phyloP scores from a whole-genome alignment of 73 alveolate species.

The Paraurostyla sp. region DNA sequence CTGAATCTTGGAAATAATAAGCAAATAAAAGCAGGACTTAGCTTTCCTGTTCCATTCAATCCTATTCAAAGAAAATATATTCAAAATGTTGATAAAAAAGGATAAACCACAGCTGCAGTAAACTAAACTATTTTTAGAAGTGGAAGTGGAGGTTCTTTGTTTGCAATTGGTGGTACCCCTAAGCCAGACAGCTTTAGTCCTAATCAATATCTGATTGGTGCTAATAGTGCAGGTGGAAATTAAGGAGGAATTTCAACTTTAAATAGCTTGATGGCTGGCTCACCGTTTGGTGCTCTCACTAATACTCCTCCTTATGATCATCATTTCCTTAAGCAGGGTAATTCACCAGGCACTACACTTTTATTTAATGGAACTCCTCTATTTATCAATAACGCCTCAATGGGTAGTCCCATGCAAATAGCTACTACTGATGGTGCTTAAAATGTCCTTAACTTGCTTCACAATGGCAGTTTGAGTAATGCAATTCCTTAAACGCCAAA shows the following conservation, averaged over 20 bases:
- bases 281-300: constrained; percentile 16
- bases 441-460: neutral
- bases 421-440: neutral
- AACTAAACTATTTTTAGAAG: neutral
- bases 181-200: neutral
- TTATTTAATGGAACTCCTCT: neutral
- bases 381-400: neutral
- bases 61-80: constrained; percentile 32
- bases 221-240: neutral
- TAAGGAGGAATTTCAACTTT: neutral
- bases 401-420: neutral
- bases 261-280: neutral
- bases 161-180: neutral
- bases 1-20: too few species aligned
- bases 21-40: neutral
- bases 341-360: constrained; percentile 12
- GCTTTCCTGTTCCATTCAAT: constrained; percentile 46
- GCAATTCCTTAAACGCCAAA: neutral
- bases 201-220: neutral
- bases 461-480: constrained; percentile 4
- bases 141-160: neutral
- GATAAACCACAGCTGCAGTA: neutral
- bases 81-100: neutral
- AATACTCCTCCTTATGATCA: constrained; percentile 29
- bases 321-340: neutral